Conservation (phyloP, 176 grass and related monocot genomes). For the Themeda triandra region DNA sequence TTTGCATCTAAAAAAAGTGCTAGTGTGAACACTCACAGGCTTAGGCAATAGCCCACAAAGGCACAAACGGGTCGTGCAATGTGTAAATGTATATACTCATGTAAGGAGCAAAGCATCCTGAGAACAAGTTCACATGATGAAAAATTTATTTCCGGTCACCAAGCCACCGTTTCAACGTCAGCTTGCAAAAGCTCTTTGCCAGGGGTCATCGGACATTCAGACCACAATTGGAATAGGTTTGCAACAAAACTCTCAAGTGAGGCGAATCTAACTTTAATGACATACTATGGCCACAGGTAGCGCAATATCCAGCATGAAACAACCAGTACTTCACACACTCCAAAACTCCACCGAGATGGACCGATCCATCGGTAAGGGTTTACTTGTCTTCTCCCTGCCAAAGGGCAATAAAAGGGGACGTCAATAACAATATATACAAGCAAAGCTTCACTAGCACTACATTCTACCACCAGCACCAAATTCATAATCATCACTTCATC, state of each 20-base stretch:
- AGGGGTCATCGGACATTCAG: constrained; percentile 10
- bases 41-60: not conserved
- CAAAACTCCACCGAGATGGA: constrained; percentile 45
- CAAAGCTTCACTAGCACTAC: not conserved
- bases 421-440: not conserved
- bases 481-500: not conserved
- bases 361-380: not conserved
- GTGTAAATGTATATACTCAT: not conserved
- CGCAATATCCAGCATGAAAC: constrained; percentile 24
- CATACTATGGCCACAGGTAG: constrained; percentile 28
- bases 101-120: not conserved
- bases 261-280: constrained; percentile 30
- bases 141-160: constrained; percentile 38
- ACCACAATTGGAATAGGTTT: constrained; percentile 39
- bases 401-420: not conserved
- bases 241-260: constrained; percentile 34
- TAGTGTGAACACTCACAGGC: not conserved
- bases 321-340: constrained; percentile 26
- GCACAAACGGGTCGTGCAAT: not conserved
- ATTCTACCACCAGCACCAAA: not conserved
- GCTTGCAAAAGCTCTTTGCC: constrained; percentile 4
- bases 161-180: constrained; percentile 16
- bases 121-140: constrained; percentile 22
- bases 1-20: not conserved
- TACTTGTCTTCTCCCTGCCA: constrained; percentile 41